Evolutionary conservation across 192 early-diverging fungal genomes (phyloP).

Genomic region (Coemansia sp.): DNA sequence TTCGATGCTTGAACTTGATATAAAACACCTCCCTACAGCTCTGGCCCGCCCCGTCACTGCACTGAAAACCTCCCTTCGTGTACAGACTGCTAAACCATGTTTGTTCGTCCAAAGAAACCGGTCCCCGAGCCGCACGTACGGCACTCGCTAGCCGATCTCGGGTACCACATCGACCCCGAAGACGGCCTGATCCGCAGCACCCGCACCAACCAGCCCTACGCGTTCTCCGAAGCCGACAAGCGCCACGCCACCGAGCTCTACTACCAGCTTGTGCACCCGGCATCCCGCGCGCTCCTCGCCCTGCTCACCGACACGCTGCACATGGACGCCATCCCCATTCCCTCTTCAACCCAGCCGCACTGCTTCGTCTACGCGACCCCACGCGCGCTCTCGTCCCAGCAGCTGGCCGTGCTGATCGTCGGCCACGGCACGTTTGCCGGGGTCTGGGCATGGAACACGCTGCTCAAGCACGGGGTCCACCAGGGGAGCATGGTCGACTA

Average conservation of each 20-base stretch:
- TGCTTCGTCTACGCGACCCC: slow-evolving; percentile 34
- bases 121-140: slow-evolving; percentile 9
- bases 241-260: slow-evolving; percentile 21
- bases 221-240: slow-evolving; percentile 4
- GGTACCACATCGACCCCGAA: slow-evolving; percentile 24
- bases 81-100: slow-evolving; percentile 16
- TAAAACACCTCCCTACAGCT: neutral
- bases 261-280: slow-evolving; percentile 10
- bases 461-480: slow-evolving; percentile 26
- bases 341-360: slow-evolving; percentile 19
- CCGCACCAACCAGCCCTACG: slow-evolving; percentile 10
- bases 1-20: neutral
- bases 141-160: slow-evolving; percentile 24
- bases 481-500: slow-evolving; percentile 30
- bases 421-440: slow-evolving; percentile 26
- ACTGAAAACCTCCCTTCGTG: neutral
- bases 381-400: slow-evolving; percentile 16
- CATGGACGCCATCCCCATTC: slow-evolving; percentile 41
- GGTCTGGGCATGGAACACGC: slow-evolving; percentile 41
- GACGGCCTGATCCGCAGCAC: slow-evolving; percentile 21
- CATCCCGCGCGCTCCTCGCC: slow-evolving; percentile 23
- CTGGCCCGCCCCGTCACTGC: neutral
- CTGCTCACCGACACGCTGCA: slow-evolving; percentile 12
- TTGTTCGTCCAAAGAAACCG: slow-evolving; percentile 37
- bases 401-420: slow-evolving; percentile 32